phyloP scores from a whole-genome alignment of 129 eudicot genomes.

The Flaveria robusta region DNA sequence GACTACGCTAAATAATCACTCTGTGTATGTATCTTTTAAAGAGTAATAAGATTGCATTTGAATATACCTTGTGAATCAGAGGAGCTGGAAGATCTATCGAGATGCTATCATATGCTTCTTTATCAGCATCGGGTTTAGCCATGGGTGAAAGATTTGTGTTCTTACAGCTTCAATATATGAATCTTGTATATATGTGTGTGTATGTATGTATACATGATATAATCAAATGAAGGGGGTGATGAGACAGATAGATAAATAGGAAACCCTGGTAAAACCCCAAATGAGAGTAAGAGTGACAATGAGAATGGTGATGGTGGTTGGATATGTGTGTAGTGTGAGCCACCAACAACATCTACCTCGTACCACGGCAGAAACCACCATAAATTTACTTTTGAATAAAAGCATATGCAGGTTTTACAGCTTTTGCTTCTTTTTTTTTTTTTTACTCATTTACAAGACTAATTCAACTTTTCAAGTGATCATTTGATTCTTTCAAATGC shows the following conservation, averaged over 20 bases:
- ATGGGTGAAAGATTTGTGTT: constrained; percentile 13
- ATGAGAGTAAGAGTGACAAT: neutral
- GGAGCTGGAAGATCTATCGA: constrained; percentile 33
- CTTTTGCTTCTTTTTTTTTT: neutral
- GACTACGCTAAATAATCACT: too few species aligned
- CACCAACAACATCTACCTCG: constrained; percentile 36
- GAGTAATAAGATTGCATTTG: constrained; percentile 16
- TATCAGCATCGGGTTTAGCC: constrained; percentile 36
- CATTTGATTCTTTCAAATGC: neutral
- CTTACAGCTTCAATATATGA: constrained; percentile 29
- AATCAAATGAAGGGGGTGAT: neutral
- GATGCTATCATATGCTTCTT: constrained; percentile 21
- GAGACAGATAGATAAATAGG: neutral
- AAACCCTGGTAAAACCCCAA: constrained; percentile 49
- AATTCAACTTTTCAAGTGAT: neutral
- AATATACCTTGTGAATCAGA: constrained; percentile 39
- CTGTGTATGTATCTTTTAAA: neutral
- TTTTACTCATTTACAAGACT: neutral
- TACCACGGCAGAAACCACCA: constrained; percentile 28
- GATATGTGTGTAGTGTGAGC: constrained; percentile 32
- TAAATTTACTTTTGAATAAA: neutral
- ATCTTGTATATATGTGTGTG: neutral
- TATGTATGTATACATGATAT: neutral
- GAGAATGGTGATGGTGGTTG: constrained; percentile 24
- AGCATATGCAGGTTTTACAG: neutral